These are phyloP conservation scores for Aureobasidium zeae DNA, from an alignment of 2,329 filamentous ascomycete genomes.

Conservation along the genomic window DNA sequence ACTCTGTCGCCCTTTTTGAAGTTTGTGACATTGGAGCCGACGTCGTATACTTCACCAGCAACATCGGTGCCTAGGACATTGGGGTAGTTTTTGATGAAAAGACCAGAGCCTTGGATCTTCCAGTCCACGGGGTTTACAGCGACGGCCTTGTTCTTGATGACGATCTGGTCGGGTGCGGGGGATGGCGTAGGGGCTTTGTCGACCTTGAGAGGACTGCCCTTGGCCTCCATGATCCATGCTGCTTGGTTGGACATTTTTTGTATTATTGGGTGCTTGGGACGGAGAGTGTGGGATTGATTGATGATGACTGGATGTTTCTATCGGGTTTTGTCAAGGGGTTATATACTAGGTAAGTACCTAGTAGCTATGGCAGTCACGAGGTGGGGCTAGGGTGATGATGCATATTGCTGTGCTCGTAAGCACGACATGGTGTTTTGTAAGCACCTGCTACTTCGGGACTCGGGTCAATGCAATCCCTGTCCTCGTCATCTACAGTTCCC, in stretches of 20 bases:
- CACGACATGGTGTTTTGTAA: too few species aligned
- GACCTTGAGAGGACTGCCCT: slow-evolving; percentile 21
- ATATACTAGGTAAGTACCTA: too few species aligned
- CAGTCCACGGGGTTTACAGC: slow-evolving; percentile 34
- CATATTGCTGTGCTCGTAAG: too few species aligned
- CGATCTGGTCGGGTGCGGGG: slow-evolving; percentile 26
- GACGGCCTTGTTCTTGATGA: slow-evolving; percentile 29
- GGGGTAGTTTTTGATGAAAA: slow-evolving; percentile 29
- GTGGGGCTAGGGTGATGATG: too few species aligned
- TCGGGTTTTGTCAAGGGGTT: too few species aligned
- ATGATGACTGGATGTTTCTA: too few species aligned
- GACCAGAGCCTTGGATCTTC: slow-evolving; percentile 29
- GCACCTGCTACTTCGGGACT: too few species aligned
- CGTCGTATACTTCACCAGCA: slow-evolving; percentile 28
- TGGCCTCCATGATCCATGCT: slow-evolving; percentile 17
- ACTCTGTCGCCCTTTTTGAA: slow-evolving; percentile 45
- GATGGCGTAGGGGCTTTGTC: slow-evolving; percentile 25
- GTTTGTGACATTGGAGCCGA: slow-evolving; percentile 38
- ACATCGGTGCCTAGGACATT: slow-evolving; percentile 30
- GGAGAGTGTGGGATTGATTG: background rate
- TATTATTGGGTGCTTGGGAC: slow-evolving; percentile 10
- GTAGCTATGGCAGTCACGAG: too few species aligned
- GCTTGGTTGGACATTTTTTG: slow-evolving; percentile 18
- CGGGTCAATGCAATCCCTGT: too few species aligned
- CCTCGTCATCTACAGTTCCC: too few species aligned